Conservation (phyloP, 139 green algal genomes). For the Chlamydomonas sp. region DNA sequence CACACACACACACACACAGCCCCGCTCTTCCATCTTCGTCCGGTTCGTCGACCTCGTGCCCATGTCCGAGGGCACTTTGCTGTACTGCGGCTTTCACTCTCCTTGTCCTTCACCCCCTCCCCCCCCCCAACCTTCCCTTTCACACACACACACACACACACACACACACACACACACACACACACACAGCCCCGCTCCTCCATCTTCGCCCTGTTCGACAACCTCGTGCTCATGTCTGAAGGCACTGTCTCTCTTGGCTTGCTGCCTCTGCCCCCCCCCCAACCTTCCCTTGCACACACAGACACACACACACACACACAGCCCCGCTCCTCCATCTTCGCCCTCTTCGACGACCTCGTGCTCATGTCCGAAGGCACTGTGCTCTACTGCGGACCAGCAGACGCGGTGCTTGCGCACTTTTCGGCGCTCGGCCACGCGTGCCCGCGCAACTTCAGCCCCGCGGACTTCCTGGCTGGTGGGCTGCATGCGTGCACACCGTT, state of each 20-base stretch:
- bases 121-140: no score
- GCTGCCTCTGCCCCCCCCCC: constrained; percentile 75
- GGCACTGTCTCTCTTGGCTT: no score
- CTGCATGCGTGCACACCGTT: no score
- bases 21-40: constrained; percentile 73
- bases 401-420: constrained; percentile 48
- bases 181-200: constrained; percentile 74
- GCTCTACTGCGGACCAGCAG: constrained; percentile 18
- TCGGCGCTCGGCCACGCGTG: constrained; percentile 58
- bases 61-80: constrained; percentile 47
- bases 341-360: constrained; percentile 86
- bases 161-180: no score
- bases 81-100: no score
- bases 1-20: no score
- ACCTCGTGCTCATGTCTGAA: constrained; percentile 70
- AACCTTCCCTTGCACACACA: no score
- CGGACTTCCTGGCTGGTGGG: constrained; percentile 84
- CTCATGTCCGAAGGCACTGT: constrained; percentile 49
- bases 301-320: no score
- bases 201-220: constrained; percentile 87
- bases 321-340: constrained; percentile 78
- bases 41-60: constrained; percentile 89
- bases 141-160: no score
- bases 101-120: constrained; percentile 67
- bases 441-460: constrained; percentile 71